Evolutionary conservation across 2,329 filamentous ascomycete species (phyloP), one percentile per base, ranked within the genome.

Genomic region (Myrmaecium sp.): DNA sequence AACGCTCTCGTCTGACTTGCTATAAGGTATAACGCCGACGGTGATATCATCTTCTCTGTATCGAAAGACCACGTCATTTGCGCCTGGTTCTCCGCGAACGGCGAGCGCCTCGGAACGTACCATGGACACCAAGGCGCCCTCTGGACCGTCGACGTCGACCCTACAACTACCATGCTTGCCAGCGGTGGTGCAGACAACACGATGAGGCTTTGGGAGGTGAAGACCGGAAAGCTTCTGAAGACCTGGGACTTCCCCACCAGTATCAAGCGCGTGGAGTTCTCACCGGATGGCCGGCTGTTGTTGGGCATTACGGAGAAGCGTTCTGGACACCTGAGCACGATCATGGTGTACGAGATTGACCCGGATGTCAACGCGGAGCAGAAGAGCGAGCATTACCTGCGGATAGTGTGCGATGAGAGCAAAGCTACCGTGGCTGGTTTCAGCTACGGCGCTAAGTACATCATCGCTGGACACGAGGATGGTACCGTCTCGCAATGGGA

Each of bases 181-280:
- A 91, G 81, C 34, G 89, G 89, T 46, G 89, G 84, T 43, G 89
- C 89, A 57, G 89, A 98, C 64, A 95, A 95, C 67, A 94, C 86
- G 23, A 86, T 98, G 58, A 74, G 84, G 48, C 68, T 98, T 46
- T 98, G 89, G 89, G 83, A 98, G 52, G 69, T 94, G 53, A 79
- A 83, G 68, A 79, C 78, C 10, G 89, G 89, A 51, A 81, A 80
- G 52, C 76, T 80, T 52, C 69, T 98, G 47, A 94, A 95, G 74
- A 80, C 78, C 30, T 98, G 89, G 89, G 84, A 98, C 42, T 94
- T 94, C 60, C 74, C 79, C 33, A 95, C 89, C 23, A 83, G 84
- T 38, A 82, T 98, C 56, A 95, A 98, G 73, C 74, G 89, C 45
- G 84, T 93, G 54, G 86, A 94, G 60, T 98, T 98, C 65, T 84